phyloP scores from a whole-genome alignment of 2,329 filamentous ascomycete species.

The Aspergillus floridensis region DNA sequence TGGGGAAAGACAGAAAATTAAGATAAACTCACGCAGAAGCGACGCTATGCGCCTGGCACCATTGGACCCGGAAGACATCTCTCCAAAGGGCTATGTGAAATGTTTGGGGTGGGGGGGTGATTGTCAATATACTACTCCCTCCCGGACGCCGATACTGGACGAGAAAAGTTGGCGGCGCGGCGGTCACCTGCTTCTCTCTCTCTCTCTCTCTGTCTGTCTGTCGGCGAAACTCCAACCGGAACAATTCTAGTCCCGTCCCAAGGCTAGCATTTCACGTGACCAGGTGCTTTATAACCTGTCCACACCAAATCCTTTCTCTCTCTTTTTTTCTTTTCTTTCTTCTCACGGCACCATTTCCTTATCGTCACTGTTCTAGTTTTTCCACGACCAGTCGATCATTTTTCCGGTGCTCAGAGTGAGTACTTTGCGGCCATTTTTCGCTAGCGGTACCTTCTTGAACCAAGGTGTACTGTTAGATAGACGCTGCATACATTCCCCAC shows the following conservation, averaged over 20 bases:
- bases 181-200: constrained; percentile 24
- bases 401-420: constrained; percentile 77
- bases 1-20: neutral
- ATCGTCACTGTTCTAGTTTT: constrained; percentile 77
- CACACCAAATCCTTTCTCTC: constrained; percentile 13
- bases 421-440: constrained; percentile 83
- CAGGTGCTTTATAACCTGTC: constrained; percentile 23
- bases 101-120: constrained; percentile 10
- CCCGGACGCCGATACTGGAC: constrained; percentile 17
- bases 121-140: constrained; percentile 11
- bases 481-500: constrained; percentile 69
- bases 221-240: neutral
- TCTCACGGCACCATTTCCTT: constrained; percentile 77
- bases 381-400: constrained; percentile 88
- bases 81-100: constrained; percentile 4
- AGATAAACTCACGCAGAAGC: constrained; percentile 35
- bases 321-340: constrained; percentile 28
- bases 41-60: constrained; percentile 41
- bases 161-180: constrained; percentile 40
- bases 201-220: neutral
- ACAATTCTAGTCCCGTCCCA: constrained; percentile 25
- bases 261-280: constrained; percentile 27
- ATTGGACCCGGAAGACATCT: constrained; percentile 43
- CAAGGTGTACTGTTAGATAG: constrained; percentile 97
- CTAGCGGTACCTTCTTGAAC: constrained; percentile 84